A percentile compares a stretch with the other conserved stretches of the same genome.
These are phyloP conservation scores for Combretum micranthum DNA, from an alignment of 345 rosid species.

Conservation along the genomic window DNA sequence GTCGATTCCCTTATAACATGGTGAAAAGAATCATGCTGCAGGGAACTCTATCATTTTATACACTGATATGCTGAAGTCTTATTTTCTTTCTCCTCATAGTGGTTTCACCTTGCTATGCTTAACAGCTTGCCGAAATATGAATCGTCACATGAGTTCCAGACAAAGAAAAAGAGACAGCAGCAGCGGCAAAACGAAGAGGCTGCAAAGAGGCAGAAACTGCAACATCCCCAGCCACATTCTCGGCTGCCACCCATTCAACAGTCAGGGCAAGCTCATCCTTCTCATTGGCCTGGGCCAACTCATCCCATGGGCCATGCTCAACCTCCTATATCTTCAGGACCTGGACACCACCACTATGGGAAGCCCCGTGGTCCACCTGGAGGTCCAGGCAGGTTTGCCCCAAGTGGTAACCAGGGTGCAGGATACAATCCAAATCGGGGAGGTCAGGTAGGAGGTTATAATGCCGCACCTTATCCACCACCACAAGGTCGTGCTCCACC, in stretches of 20 bases:
- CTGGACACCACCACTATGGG: slow-evolving; percentile 42
- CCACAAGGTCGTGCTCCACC: slow-evolving; percentile 36
- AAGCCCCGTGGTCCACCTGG: slow-evolving; percentile 39
- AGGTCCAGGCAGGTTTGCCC: slow-evolving; percentile 30
- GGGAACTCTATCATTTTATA: too few species aligned
- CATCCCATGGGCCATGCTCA: slow-evolving; percentile 37
- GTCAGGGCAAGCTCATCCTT: slow-evolving; percentile 22
- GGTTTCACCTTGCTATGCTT: not conserved
- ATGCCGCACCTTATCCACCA: slow-evolving; percentile 29
- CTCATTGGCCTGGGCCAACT: slow-evolving; percentile 33
- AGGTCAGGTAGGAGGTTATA: slow-evolving; percentile 21
- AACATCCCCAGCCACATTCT: slow-evolving; percentile 28
- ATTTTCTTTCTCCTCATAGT: too few species aligned
- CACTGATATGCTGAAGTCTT: too few species aligned
- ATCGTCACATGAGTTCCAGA: slow-evolving; percentile 39
- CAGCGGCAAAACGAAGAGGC: slow-evolving; percentile 36
- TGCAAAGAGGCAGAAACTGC: slow-evolving; percentile 35
- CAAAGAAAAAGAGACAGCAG: slow-evolving; percentile 42
- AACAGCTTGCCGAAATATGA: slow-evolving; percentile 37
- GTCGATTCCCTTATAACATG: too few species aligned
- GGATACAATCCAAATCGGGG: slow-evolving; percentile 31
- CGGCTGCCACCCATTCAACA: slow-evolving; percentile 26
- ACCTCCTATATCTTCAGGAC: slow-evolving; percentile 38
- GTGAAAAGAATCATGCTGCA: too few species aligned
- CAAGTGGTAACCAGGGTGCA: slow-evolving; percentile 22